phyloP scores from a whole-genome alignment of 805 yeast species.

The Candida awuae region DNA sequence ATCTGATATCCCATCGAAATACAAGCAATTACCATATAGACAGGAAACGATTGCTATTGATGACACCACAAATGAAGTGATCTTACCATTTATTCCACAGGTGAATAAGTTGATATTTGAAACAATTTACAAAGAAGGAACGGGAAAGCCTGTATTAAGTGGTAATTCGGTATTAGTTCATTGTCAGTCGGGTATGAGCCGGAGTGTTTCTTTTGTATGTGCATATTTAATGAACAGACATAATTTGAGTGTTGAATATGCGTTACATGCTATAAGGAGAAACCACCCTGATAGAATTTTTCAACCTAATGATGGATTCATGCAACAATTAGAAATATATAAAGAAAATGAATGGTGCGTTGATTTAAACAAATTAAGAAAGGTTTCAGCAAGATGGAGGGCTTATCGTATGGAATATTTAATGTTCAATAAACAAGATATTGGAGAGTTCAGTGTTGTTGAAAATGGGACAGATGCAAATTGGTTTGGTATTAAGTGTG shows the following conservation, averaged over 20 bases:
- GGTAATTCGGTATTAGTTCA: slow-evolving; percentile 34
- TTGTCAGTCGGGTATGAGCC: slow-evolving; percentile 45
- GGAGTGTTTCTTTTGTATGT: slow-evolving; percentile 39
- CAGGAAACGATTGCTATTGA: slow-evolving; percentile 59
- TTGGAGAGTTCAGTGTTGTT: slow-evolving; percentile 3
- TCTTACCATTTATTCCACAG: slow-evolving; percentile 53
- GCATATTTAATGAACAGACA: slow-evolving; percentile 47
- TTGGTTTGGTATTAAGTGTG: slow-evolving; percentile 51
- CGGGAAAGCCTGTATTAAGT: slow-evolving; percentile 16
- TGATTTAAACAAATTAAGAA: slow-evolving; percentile 24
- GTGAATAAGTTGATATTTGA: slow-evolving; percentile 59
- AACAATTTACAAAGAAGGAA: slow-evolving; percentile 39
- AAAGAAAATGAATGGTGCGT: slow-evolving; percentile 35
- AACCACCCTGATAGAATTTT: slow-evolving; percentile 41
- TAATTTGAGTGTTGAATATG: slow-evolving; percentile 48
- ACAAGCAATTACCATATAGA: slow-evolving; percentile 36
- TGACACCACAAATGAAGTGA: slow-evolving; percentile 62
- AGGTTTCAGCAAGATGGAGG: slow-evolving; percentile 14
- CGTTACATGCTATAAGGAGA: slow-evolving; percentile 68
- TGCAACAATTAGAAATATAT: slow-evolving; percentile 62
- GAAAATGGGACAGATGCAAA: slow-evolving; percentile 13
- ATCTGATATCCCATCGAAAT: slow-evolving; percentile 50
- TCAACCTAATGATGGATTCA: slow-evolving; percentile 68
- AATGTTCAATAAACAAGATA: slow-evolving; percentile 13
- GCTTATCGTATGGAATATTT: slow-evolving; percentile 15